Evolutionary conservation across 345 rosid genomes (phyloP).

Genomic region (Mercurialis annua): DNA sequence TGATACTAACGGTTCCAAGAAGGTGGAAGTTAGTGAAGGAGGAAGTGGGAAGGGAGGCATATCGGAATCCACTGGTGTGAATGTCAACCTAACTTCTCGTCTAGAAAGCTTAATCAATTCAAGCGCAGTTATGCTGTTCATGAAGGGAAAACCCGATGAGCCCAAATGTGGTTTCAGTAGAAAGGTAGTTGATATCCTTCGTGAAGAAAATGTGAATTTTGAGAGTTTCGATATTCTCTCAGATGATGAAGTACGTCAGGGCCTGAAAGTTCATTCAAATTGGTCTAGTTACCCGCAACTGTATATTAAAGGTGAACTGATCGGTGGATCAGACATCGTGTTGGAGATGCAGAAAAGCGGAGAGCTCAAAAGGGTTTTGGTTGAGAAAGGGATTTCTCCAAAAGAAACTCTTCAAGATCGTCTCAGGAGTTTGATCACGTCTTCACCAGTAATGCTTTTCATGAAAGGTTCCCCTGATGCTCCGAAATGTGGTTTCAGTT

Average conservation of each 20-base stretch:
- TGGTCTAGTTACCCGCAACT: slow-evolving; percentile 99
- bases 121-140: slow-evolving; percentile 76
- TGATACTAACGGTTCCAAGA: slow-evolving; percentile 23
- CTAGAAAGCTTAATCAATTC: slow-evolving; percentile 61
- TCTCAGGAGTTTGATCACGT: slow-evolving; percentile 50
- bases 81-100: slow-evolving; percentile 46
- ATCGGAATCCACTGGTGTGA: slow-evolving; percentile 54
- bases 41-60: slow-evolving; percentile 50
- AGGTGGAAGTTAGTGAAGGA: slow-evolving; percentile 10
- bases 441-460: slow-evolving; percentile 84
- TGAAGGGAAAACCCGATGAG: slow-evolving; percentile 91
- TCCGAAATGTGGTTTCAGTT: slow-evolving; percentile 90
- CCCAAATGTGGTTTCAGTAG: slow-evolving; percentile 92
- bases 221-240: slow-evolving; percentile 74
- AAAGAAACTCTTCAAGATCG: slow-evolving; percentile 62
- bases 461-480: slow-evolving; percentile 93
- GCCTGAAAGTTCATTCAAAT: slow-evolving; percentile 85
- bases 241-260: slow-evolving; percentile 85
- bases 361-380: slow-evolving; percentile 56
- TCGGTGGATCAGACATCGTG: slow-evolving; percentile 91
- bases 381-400: slow-evolving; percentile 56
- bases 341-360: slow-evolving; percentile 97
- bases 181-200: slow-evolving; percentile 81
- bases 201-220: slow-evolving; percentile 64
- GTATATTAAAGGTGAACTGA: slow-evolving; percentile 68